These are phyloP conservation scores for Moniliella sp. DNA, from an alignment of 1,284 basidiomycete genomes.

Conservation along the genomic window DNA sequence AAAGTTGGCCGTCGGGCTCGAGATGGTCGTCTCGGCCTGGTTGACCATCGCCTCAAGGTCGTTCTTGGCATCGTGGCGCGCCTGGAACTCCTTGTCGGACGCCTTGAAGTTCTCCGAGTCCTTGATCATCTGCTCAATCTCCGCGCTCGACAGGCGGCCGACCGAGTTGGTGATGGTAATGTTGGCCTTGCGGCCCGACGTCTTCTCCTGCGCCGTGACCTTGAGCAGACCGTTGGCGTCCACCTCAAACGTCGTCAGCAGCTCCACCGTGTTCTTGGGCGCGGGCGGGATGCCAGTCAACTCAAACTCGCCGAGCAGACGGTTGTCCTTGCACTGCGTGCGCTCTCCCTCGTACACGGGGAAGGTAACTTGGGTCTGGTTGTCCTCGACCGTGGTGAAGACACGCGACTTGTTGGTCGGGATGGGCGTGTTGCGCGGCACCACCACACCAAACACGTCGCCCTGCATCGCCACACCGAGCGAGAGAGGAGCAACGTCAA, in stretches of 20 bases:
- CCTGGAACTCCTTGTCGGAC: constrained; percentile 33
- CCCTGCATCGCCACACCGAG: constrained; percentile 35
- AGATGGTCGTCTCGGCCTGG: constrained; percentile 30
- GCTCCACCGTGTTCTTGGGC: constrained; percentile 32
- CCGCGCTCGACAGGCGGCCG: constrained; percentile 26
- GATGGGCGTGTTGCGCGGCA: constrained; percentile 33
- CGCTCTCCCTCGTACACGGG: constrained; percentile 35
- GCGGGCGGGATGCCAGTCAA: constrained; percentile 32
- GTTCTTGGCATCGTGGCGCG: constrained; percentile 31
- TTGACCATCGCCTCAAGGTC: constrained; percentile 33
- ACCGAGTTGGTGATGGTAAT: constrained; percentile 35
- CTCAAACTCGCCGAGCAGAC: constrained; percentile 34
- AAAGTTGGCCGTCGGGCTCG: constrained; percentile 28
- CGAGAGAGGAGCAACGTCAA: constrained; percentile 33
- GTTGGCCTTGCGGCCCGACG: constrained; percentile 32
- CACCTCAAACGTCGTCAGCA: constrained; percentile 32
- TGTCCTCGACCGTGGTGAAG: constrained; percentile 34
- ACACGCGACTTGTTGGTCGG: constrained; percentile 33
- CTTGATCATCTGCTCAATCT: constrained; percentile 35
- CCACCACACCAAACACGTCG: constrained; percentile 32
- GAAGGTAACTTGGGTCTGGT: constrained; percentile 34
- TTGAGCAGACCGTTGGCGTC: constrained; percentile 34
- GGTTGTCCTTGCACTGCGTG: constrained; percentile 35
- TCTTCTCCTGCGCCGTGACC: constrained; percentile 30
- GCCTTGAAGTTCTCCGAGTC: constrained; percentile 34